These are phyloP conservation scores for Penicillium sp. DNA, from an alignment of 2,329 filamentous ascomycete species.

Conservation along the genomic window DNA sequence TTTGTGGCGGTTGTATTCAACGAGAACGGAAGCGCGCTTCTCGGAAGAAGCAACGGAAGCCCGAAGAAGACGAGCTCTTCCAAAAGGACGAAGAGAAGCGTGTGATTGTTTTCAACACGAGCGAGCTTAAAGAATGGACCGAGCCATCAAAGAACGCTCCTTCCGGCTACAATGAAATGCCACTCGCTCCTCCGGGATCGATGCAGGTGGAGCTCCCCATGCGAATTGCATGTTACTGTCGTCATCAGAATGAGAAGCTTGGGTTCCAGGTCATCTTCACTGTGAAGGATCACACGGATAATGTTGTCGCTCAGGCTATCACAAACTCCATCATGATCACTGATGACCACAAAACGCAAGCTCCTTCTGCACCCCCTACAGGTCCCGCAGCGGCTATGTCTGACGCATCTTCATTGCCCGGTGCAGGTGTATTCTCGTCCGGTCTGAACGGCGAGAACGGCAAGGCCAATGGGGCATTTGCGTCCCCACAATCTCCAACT, in stretches of 20 bases:
- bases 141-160: conserved; percentile 56
- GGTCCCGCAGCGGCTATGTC: conserved; percentile 35
- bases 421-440: conserved; percentile 44
- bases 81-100: conserved; percentile 74
- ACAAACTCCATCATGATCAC: conserved; percentile 93
- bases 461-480: conserved; percentile 24
- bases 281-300: conserved; percentile 75
- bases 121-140: conserved; percentile 82
- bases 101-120: conserved; percentile 88
- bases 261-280: conserved; percentile 95
- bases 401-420: conserved; percentile 43
- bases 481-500: conserved; percentile 43
- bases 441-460: conserved; percentile 29
- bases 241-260: conserved; percentile 89
- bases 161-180: conserved; percentile 41
- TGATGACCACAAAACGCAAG: conserved; percentile 91
- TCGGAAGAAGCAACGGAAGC: conserved; percentile 89
- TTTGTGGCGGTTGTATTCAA: conserved; percentile 87
- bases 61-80: conserved; percentile 88
- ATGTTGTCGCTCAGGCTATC: conserved; percentile 77
- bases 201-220: conserved; percentile 83
- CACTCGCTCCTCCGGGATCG: conserved; percentile 52
- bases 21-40: conserved; percentile 87
- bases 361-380: conserved; percentile 41
- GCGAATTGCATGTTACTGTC: conserved; percentile 96